A percentile compares a stretch with the other conserved stretches of the same genome.
phyloP scores from a whole-genome alignment of 768 basidiomycete genomes.

The Ramaria rubella region DNA sequence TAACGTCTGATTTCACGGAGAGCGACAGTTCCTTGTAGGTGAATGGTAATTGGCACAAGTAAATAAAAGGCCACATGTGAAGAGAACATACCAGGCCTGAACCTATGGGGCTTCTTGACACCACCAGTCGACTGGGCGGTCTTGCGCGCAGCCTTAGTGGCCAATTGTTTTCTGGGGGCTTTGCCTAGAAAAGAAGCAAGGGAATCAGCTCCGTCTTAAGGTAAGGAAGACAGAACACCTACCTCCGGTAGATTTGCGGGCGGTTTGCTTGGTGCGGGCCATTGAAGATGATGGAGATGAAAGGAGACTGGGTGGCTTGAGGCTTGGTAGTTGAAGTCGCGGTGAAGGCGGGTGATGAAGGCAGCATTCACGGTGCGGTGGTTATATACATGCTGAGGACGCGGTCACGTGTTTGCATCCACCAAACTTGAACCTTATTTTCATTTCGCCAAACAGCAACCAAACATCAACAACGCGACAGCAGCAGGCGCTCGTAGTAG shows the following conservation, averaged over 20 bases:
- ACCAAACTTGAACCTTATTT: constrained; percentile 9
- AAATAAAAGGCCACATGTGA: neutral
- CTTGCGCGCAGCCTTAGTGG: constrained; percentile 93
- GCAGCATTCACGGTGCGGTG: neutral
- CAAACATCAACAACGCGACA: neutral
- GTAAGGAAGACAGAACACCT: constrained; percentile 31
- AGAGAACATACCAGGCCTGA: constrained; percentile 57
- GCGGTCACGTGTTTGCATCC: constrained; percentile 2
- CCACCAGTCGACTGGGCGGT: constrained; percentile 79
- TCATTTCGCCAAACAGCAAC: neutral
- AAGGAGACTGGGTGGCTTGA: neutral
- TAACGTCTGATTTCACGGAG: constrained; percentile 98
- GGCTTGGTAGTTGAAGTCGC: neutral
- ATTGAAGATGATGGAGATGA: constrained; percentile 31
- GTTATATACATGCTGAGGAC: neutral
- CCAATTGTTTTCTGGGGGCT: constrained; percentile 90
- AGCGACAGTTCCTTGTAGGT: constrained; percentile 74
- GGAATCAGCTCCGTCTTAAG: constrained; percentile 15
- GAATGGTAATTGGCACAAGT: neutral
- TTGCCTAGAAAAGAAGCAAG: constrained; percentile 52
- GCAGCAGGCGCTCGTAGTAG: neutral
- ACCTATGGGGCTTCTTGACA: constrained; percentile 99
- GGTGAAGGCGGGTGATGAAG: neutral
- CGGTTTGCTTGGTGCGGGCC: constrained; percentile 98
- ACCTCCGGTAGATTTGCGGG: constrained; percentile 99